Base-by-base conservation (phyloP, 441 rosid species). In the Populus tomentosa region DNA sequence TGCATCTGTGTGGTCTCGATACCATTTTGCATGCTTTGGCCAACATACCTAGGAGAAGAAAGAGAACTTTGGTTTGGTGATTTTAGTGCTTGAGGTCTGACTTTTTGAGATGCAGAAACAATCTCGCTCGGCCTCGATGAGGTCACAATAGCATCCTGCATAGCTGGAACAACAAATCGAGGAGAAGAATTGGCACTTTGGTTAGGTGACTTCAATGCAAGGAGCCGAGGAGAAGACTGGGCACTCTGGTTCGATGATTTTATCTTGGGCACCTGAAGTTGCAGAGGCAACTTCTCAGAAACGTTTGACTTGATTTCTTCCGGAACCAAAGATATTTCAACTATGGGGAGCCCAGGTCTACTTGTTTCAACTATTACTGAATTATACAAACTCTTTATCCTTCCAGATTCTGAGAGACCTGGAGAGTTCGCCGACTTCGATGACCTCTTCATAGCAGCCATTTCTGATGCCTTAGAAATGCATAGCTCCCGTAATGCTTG, bases 401-500 rank as follows among this genome's bases (percentile, higher is more conserved):
- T 90, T 74, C 89, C 94, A 75, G 98, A 93, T 87, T 93, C 98
- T 6, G 97, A 93, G 61, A 77, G 65, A 61, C 91, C 70, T 7
- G 92, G 92, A 79, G 97, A 87, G 71, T 82, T 80, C 33, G 74
- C 77, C 0, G 90, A 85, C 79, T 86, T 91, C 11, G 98, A 90
- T 59, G 85, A 77, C 75, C 97, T 87, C 84, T 86, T 95, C 89
- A 86, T 86, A 74, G 97, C 93, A 80, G 98, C 98, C 95, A 88
- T 90, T 88, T 95, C 98, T 1, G 98, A 93, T 20, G 98, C 98
- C 88, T 91, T 95, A 35, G 97, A 93, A 76, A 95, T 80, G 84
- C 96, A 92, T 78, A 89, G 92, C 72, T 95, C 98, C 85, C 99
- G 87, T 74, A 95, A 70, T 36, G 99, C 97, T 78, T 95, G 99